These are phyloP conservation scores for Penicillium macrosclerotiorum DNA, from an alignment of 495 filamentous ascomycete genomes.

Conservation along the genomic window DNA sequence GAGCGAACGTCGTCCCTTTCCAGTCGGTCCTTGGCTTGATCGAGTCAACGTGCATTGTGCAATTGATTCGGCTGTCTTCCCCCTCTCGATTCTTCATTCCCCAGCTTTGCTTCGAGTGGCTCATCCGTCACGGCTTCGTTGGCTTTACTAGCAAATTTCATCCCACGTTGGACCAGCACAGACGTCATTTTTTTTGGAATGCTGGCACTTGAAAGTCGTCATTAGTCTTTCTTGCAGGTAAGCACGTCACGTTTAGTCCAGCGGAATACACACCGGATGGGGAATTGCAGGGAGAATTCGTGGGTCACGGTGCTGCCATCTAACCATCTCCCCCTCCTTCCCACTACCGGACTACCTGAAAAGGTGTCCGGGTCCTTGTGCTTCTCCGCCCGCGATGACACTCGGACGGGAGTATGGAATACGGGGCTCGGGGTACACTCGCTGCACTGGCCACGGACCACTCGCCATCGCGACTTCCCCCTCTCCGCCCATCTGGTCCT, in stretches of 20 bases:
- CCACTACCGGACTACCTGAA: no score
- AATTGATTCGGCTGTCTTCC: slow-evolving; percentile 18
- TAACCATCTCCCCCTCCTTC: slow-evolving; percentile 8
- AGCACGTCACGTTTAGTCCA: no score
- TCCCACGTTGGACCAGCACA: slow-evolving; percentile 22
- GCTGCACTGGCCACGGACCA: neutral
- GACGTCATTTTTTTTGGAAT: slow-evolving; percentile 34
- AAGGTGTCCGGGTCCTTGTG: slow-evolving; percentile 22
- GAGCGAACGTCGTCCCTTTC: slow-evolving; percentile 33
- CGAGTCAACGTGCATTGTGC: slow-evolving; percentile 15
- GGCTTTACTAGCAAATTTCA: slow-evolving; percentile 18
- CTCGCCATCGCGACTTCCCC: slow-evolving; percentile 20
- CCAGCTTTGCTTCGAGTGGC: slow-evolving; percentile 3
- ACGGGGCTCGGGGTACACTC: no score
- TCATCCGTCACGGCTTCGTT: slow-evolving; percentile 13
- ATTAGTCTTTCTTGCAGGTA: slow-evolving; percentile 30
- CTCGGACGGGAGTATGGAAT: no score
- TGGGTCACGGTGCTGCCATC: slow-evolving; percentile 7
- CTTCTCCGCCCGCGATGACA: slow-evolving; percentile 25
- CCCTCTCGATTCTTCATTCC: slow-evolving; percentile 7
- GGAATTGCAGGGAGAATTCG: no score
- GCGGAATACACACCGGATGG: no score
- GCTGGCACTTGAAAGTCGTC: slow-evolving; percentile 19
- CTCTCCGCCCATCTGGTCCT: slow-evolving; percentile 1
- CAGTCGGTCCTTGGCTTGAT: slow-evolving; percentile 18